phyloP scores from a whole-genome alignment of 2,329 filamentous ascomycete genomes.

The Claviceps humidiphila region DNA sequence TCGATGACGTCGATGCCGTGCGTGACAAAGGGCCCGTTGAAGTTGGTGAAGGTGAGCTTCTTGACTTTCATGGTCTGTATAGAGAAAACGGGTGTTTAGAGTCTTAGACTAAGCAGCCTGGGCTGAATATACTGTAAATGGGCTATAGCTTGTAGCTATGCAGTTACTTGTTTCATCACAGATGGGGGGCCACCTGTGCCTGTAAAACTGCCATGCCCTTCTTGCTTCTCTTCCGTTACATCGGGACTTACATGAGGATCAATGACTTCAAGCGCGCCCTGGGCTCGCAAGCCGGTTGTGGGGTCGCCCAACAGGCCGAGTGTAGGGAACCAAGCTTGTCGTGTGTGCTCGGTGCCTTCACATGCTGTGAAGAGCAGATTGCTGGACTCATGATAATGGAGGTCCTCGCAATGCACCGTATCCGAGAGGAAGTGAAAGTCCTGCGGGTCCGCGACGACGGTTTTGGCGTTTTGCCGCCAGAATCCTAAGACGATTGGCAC shows the following conservation, averaged over 20 bases:
- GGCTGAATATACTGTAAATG: not conserved
- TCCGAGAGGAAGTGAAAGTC: constrained; percentile 32
- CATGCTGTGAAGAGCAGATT: constrained; percentile 43
- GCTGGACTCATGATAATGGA: constrained; percentile 39
- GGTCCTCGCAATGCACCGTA: constrained; percentile 45
- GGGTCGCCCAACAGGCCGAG: constrained; percentile 28
- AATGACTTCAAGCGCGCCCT: constrained; percentile 37
- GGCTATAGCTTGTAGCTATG: not conserved
- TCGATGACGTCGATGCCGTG: constrained; percentile 48
- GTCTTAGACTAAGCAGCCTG: not conserved
- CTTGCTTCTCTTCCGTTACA: too few species aligned
- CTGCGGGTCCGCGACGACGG: constrained; percentile 8
- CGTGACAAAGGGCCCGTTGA: constrained; percentile 39
- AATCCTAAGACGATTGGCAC: constrained; percentile 13
- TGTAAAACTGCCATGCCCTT: not conserved
- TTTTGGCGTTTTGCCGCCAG: constrained; percentile 13
- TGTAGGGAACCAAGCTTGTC: constrained; percentile 40
- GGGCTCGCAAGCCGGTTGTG: constrained; percentile 19
- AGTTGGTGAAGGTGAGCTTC: constrained; percentile 35
- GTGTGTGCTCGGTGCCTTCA: constrained; percentile 26
- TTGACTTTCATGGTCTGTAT: constrained; percentile 17
- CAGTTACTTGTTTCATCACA: not conserved
- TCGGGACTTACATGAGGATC: constrained; percentile 32
- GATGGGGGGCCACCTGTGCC: not conserved
- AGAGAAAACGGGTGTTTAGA: not conserved